Percentiles rank a stretch among this genome's conserved stretches.
phyloP scores from a whole-genome alignment of 2,329 filamentous ascomycete species.

The Chalaropsis thielavioides region DNA sequence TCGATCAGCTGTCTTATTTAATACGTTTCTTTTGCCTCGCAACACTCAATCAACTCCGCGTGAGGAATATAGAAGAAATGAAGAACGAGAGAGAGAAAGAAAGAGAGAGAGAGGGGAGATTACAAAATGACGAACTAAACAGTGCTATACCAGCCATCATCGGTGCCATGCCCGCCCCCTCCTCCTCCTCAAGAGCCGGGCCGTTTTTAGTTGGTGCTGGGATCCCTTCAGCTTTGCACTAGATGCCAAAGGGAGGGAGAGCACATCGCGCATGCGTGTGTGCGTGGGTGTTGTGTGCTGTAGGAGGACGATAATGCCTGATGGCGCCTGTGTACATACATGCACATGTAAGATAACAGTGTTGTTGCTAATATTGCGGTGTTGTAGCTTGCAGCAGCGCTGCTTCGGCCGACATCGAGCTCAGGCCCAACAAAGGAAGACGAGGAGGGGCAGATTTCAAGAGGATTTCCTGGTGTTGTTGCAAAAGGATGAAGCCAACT shows the following conservation, averaged over 20 bases:
- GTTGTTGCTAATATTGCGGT: too few relatives aligned
- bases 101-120: background rate
- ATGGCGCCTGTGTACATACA: background rate
- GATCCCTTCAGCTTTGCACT: background rate
- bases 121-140: background rate
- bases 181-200: background rate
- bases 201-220: background rate
- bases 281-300: background rate
- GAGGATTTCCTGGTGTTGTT: slow-evolving; percentile 5
- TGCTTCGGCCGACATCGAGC: background rate
- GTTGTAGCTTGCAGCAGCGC: background rate
- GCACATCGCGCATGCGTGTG: background rate
- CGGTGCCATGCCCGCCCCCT: background rate
- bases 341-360: background rate
- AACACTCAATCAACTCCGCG: background rate
- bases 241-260: background rate
- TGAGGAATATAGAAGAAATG: background rate
- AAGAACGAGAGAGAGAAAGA: background rate
- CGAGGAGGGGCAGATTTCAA: background rate
- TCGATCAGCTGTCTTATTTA: background rate
- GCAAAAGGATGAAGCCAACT: background rate
- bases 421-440: background rate
- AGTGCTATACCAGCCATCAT: background rate
- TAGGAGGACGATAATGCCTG: background rate
- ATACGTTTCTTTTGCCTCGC: background rate